Conservation (phyloP, 768 basidiomycete species). For the Inosperma sp. region DNA sequence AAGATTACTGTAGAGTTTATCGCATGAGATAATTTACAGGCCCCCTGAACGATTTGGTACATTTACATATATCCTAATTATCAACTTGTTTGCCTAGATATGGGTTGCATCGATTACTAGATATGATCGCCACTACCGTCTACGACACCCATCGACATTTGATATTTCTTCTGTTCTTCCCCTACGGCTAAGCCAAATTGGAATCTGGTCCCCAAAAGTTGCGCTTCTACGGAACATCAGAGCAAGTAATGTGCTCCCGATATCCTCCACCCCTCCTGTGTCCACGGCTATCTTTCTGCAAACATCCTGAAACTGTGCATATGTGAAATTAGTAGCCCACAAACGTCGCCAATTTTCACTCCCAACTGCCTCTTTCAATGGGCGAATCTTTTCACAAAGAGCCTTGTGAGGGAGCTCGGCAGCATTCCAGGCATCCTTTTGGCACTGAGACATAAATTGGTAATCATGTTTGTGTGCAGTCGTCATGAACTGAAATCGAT, state of each 20-base stretch:
- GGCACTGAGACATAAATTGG: constrained; percentile 10
- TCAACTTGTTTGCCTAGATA: too few relatives aligned
- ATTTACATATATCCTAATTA: too few relatives aligned
- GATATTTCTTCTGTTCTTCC: too few relatives aligned
- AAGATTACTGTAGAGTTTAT: too few relatives aligned
- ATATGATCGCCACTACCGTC: too few relatives aligned
- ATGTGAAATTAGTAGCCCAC: constrained; percentile 12
- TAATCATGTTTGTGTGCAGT: not conserved
- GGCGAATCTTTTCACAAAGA: constrained; percentile 11
- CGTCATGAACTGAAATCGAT: not conserved
- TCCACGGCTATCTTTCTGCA: constrained; percentile 13
- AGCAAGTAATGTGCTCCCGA: constrained; percentile 4
- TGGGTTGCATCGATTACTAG: too few relatives aligned
- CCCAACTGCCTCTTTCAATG: constrained; percentile 11
- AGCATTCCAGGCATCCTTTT: constrained; percentile 16
- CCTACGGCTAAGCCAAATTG: too few relatives aligned
- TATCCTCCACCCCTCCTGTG: not conserved
- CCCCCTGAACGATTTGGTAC: too few relatives aligned
- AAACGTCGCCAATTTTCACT: constrained; percentile 9
- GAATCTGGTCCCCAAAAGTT: not conserved
- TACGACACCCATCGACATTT: too few relatives aligned
- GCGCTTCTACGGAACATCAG: not conserved
- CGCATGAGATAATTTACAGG: too few relatives aligned
- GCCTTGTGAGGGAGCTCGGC: constrained; percentile 13
- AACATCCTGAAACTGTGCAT: constrained; percentile 9